phyloP scores from a whole-genome alignment of 352 stramenopile genomes.

The Pythium apleroticum region DNA sequence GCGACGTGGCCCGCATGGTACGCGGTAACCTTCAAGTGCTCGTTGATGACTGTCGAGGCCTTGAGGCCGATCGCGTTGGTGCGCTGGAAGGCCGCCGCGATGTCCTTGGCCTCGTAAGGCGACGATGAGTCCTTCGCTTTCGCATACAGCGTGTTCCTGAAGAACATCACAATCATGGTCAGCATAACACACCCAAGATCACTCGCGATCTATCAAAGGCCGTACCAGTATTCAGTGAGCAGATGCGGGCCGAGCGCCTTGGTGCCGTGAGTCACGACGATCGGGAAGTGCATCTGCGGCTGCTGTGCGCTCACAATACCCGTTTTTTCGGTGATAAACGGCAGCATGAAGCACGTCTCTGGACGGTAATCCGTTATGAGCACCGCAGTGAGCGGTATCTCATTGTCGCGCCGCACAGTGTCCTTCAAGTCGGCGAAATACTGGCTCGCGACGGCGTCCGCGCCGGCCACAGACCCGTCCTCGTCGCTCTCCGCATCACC shows the following conservation, averaged over 20 bases:
- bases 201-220: not conserved
- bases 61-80: conserved; percentile 51
- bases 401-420: conserved; percentile 42
- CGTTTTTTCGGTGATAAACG: conserved; percentile 69
- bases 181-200: not conserved
- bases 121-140: conserved; percentile 49
- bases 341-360: conserved; percentile 69
- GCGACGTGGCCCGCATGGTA: conserved; percentile 79
- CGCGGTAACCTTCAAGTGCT: conserved; percentile 75
- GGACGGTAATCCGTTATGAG: conserved; percentile 72
- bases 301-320: conserved; percentile 28
- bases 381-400: conserved; percentile 44
- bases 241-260: conserved; percentile 70
- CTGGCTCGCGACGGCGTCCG: conserved; percentile 35
- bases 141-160: conserved; percentile 41
- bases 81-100: conserved; percentile 52
- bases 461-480: conserved; percentile 32
- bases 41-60: conserved; percentile 53
- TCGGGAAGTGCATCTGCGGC: conserved; percentile 32
- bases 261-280: conserved; percentile 80
- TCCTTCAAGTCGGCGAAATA: conserved; percentile 66
- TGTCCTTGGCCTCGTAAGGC: conserved; percentile 63
- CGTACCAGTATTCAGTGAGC: conserved; percentile 74
- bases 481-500: conserved; percentile 41
- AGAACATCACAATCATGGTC: conserved; percentile 1